phyloP scores from a whole-genome alignment of 2,329 filamentous ascomycete species.

The Ceratocystis eucalypticola region DNA sequence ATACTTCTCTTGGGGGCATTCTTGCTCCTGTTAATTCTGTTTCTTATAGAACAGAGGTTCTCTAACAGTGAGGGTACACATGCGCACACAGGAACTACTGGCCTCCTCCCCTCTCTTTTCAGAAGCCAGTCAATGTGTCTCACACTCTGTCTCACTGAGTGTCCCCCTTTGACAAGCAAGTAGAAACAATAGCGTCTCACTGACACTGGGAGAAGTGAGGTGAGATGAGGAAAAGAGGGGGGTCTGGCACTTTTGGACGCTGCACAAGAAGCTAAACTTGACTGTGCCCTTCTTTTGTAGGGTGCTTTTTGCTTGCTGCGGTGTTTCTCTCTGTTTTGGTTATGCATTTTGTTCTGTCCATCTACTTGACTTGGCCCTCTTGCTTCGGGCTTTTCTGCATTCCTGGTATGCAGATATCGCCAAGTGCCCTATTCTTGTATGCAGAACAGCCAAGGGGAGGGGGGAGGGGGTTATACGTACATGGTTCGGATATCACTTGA shows the following conservation, averaged over 20 bases:
- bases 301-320: background rate
- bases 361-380: no score
- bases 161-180: background rate
- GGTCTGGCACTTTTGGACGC: slow-evolving; percentile 5
- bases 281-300: background rate
- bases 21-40: background rate
- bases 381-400: no score
- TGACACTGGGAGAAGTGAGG: background rate
- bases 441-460: no score
- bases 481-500: no score
- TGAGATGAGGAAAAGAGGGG: background rate
- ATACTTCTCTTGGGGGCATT: background rate
- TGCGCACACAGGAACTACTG: background rate
- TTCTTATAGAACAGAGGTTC: slow-evolving; percentile 4
- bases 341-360: no score
- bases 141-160: slow-evolving; percentile 2
- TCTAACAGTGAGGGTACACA: background rate
- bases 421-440: no score
- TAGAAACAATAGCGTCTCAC: slow-evolving; percentile 4
- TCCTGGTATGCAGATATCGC: no score
- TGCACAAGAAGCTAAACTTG: slow-evolving; percentile 2
- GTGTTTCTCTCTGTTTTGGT: no score
- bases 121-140: background rate
- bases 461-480: no score
- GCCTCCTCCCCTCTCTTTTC: background rate